phyloP scores from a whole-genome alignment of 805 yeast species.

The Ogataea minuta region DNA sequence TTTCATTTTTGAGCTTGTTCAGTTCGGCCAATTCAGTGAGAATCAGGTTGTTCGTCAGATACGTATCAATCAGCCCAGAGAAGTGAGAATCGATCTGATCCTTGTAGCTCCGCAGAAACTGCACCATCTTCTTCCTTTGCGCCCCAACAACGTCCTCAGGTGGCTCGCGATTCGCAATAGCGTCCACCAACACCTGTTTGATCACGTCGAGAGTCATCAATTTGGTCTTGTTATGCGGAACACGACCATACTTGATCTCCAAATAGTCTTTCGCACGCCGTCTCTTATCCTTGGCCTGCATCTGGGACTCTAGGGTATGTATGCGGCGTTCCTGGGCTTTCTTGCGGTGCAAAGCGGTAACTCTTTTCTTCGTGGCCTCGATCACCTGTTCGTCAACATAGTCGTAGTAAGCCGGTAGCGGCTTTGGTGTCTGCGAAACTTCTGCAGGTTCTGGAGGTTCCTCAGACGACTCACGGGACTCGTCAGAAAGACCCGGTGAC shows the following conservation, averaged over 20 bases:
- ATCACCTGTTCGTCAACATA: constrained; percentile 11
- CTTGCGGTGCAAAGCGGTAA: constrained; percentile 7
- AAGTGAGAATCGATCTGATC: constrained; percentile 30
- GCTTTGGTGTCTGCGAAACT: constrained; percentile 1
- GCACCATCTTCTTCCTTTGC: constrained; percentile 16
- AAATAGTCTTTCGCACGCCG: constrained; percentile 12
- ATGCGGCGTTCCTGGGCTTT: constrained; percentile 6
- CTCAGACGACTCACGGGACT: constrained; percentile 4
- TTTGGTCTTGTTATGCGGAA: constrained; percentile 29
- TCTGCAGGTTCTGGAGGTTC: neutral
- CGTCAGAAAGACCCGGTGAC: constrained; percentile 5
- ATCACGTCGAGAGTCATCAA: constrained; percentile 35
- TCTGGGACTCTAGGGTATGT: constrained; percentile 6
- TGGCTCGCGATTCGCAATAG: constrained; percentile 18
- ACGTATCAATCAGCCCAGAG: constrained; percentile 34
- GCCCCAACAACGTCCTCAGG: constrained; percentile 19
- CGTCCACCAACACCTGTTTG: constrained; percentile 31
- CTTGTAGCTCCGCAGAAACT: constrained; percentile 25
- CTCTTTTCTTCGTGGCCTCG: constrained; percentile 5
- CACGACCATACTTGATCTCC: constrained; percentile 26
- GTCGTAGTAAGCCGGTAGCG: constrained; percentile 6
- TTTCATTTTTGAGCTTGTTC: constrained; percentile 30
- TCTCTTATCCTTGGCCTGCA: constrained; percentile 13
- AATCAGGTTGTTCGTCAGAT: constrained; percentile 36
- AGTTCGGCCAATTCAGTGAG: constrained; percentile 29